phyloP scores from a whole-genome alignment of 768 basidiomycete species.

The Xanthoconium purpureum region DNA sequence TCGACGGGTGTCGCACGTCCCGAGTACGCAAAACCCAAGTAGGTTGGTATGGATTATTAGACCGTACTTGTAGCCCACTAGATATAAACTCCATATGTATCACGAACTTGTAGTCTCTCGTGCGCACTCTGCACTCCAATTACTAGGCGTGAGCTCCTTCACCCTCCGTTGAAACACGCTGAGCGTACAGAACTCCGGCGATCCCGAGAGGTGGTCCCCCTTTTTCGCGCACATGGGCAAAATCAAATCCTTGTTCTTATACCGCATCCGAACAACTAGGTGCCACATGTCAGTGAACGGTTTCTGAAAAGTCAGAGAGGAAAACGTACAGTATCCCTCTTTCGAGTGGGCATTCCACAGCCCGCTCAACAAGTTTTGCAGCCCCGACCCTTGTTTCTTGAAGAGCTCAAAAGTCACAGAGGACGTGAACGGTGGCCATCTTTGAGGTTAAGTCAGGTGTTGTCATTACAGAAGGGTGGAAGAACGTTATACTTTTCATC shows the following conservation, averaged over 20 bases:
- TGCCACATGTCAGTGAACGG: neutral
- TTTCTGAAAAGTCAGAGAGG: neutral
- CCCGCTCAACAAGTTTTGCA: slow-evolving; percentile 44
- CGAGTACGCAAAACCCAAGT: too few relatives aligned
- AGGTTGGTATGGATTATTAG: too few relatives aligned
- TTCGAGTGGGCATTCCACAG: slow-evolving; percentile 31
- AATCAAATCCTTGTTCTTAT: slow-evolving; percentile 62
- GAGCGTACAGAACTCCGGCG: slow-evolving; percentile 73
- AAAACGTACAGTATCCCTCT: slow-evolving; percentile 44
- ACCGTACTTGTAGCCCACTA: neutral
- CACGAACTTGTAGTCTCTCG: slow-evolving; percentile 15
- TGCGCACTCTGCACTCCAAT: slow-evolving; percentile 68
- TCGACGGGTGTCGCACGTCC: too few relatives aligned
- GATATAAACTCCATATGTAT: neutral
- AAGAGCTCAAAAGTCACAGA: slow-evolving; percentile 75
- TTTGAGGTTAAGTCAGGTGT: slow-evolving; percentile 19
- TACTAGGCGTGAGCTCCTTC: slow-evolving; percentile 57
- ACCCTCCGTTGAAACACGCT: slow-evolving; percentile 60
- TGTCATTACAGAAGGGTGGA: neutral
- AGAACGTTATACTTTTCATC: slow-evolving; percentile 55
- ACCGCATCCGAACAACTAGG: slow-evolving; percentile 59
- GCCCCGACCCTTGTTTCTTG: slow-evolving; percentile 33
- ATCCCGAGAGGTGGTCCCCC: slow-evolving; percentile 65
- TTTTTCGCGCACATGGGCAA: slow-evolving; percentile 63
- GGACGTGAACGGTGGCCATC: slow-evolving; percentile 77